Conservation (phyloP, 257 asterid species). For the Prunella vulgaris region DNA sequence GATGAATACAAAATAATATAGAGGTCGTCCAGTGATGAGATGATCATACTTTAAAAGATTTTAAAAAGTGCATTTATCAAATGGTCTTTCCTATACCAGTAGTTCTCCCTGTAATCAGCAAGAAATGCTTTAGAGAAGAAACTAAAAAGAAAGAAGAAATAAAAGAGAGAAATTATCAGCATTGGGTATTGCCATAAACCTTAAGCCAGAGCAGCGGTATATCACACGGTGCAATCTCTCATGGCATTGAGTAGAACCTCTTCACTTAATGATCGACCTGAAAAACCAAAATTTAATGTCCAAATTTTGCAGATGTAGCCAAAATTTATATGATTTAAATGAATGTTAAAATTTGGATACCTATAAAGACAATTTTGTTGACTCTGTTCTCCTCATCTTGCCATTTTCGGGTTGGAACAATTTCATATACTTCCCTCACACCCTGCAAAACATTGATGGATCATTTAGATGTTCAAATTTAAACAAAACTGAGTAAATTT, state of each 20-base stretch:
- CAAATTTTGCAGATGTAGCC: not conserved
- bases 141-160: not conserved
- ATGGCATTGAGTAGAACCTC: constrained; percentile 49
- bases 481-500: not conserved
- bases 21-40: not conserved
- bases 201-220: not conserved
- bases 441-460: constrained; percentile 41
- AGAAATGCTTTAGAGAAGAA: not conserved
- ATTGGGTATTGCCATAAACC: not conserved
- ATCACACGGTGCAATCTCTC: constrained; percentile 40
- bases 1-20: too few relatives aligned
- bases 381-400: constrained; percentile 50
- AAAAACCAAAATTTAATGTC: constrained; percentile 10
- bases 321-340: not conserved
- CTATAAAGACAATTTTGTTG: constrained; percentile 85
- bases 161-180: not conserved
- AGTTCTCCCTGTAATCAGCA: not conserved
- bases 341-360: constrained; percentile 28
- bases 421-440: constrained; percentile 94
- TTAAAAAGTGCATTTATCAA: not conserved
- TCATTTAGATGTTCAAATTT: not conserved
- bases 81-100: not conserved
- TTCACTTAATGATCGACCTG: constrained; percentile 74
- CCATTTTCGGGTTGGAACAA: constrained; percentile 83
- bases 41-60: not conserved